Base-by-base conservation (phyloP, 169 alveolate genomes). In the Plasmodium reichenowi region DNA sequence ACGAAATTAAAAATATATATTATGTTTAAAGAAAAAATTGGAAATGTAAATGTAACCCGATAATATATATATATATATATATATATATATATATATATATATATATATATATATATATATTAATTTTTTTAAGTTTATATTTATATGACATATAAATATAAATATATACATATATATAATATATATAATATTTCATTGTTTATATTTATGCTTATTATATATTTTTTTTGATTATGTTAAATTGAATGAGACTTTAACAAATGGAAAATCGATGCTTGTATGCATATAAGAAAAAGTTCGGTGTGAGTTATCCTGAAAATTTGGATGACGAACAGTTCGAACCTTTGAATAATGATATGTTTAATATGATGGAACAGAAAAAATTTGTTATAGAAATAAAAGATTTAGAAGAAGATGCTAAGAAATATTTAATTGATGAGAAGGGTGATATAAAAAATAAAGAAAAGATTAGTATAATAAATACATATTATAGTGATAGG, bases 401-500 rank as follows among this genome's bases (percentile, higher is more conserved):
- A 9, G 76, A 52, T 22, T 15, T 76, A 20, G 75, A 76, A 32
- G 52, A n/a, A 59, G 88, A 76, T 24, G 47, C 26, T 24, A 17
- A 54, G 26, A 78, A 67, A 67, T 32, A 32, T 66, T 58, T 15
- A 26, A 15, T 59, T 13, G 32, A 75, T 24, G 72, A 75, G 13
- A 78, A 78, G 24, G 56, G 26, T 26, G 8, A 56, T 20, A 15
- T 72, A 59, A 71, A 68, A 24, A 45, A 59, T 72, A 85, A 59
- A 59, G 74, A 58, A 38, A 68, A 59, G 43, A 63, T 85, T n/a
- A 45, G 59, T 32, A 38, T 85, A 85, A 26, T 85, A 26, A 85
- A 62, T 20, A 85, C 74, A 29, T 60, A 85, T 73, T 85, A 85
- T 85, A 85, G 59, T 17, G 86, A 85, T 29, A 59, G 60, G 17